These are phyloP conservation scores for Globisporangium viniferum DNA, from an alignment of 352 stramenopile genomes.

Conservation along the genomic window DNA sequence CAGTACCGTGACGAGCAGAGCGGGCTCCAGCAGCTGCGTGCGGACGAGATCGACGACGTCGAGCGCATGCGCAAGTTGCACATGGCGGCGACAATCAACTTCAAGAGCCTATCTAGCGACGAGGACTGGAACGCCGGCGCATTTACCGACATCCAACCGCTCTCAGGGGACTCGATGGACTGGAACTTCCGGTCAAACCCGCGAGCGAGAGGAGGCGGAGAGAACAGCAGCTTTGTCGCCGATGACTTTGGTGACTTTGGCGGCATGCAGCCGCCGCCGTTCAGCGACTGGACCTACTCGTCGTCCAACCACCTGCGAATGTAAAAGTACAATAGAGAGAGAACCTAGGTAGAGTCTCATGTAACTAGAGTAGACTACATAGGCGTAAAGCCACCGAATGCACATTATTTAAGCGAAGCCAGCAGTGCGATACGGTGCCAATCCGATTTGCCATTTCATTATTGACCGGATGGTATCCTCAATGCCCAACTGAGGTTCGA, in stretches of 20 bases:
- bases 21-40: neutral
- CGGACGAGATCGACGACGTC: neutral
- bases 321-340: conserved; percentile 5
- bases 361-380: neutral
- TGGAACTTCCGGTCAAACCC: conserved; percentile 20
- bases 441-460: neutral
- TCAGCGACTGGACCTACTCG: conserved; percentile 19
- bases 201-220: neutral
- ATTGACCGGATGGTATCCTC: neutral
- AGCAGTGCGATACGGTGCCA: neutral
- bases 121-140: conserved; percentile 6
- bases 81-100: conserved; percentile 9
- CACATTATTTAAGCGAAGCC: neutral
- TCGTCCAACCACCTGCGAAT: conserved; percentile 15
- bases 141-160: neutral
- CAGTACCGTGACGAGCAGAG: conserved; percentile 15
- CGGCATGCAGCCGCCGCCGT: conserved; percentile 1
- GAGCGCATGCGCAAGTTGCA: conserved; percentile 11
- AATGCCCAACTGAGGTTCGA: neutral
- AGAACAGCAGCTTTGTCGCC: neutral
- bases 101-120: conserved; percentile 11
- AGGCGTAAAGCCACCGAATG: neutral
- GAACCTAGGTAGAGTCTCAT: neutral
- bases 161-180: conserved; percentile 13
- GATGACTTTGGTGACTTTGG: conserved; percentile 5